These are phyloP conservation scores for Epichloe bromicola DNA, from an alignment of 2,329 filamentous ascomycete genomes.

Conservation along the genomic window DNA sequence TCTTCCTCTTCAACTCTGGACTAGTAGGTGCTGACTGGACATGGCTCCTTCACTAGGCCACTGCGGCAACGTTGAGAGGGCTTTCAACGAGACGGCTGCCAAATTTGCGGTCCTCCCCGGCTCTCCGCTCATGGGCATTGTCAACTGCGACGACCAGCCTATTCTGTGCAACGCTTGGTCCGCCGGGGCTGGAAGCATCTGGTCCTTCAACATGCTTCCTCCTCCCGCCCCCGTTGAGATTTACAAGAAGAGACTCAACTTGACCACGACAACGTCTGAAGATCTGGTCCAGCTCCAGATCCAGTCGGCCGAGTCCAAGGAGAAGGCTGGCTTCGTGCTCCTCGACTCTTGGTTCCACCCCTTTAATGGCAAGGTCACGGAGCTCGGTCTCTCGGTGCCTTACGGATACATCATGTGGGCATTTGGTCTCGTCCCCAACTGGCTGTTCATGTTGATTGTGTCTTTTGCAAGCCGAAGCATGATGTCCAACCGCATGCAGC, in stretches of 20 bases:
- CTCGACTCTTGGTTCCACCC: slow-evolving; percentile 62
- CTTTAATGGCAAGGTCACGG: slow-evolving; percentile 53
- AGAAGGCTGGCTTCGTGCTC: slow-evolving; percentile 35
- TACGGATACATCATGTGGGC: slow-evolving; percentile 56
- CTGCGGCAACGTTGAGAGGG: slow-evolving; percentile 50
- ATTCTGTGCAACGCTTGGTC: slow-evolving; percentile 67
- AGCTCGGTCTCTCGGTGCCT: slow-evolving; percentile 49
- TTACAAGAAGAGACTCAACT: slow-evolving; percentile 53
- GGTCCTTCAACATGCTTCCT: slow-evolving; percentile 55
- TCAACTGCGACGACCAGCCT: slow-evolving; percentile 64
- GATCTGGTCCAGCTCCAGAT: slow-evolving; percentile 48
- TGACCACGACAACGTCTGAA: slow-evolving; percentile 52
- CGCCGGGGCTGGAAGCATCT: slow-evolving; percentile 48
- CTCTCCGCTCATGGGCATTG: slow-evolving; percentile 51
- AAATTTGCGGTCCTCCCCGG: slow-evolving; percentile 49
- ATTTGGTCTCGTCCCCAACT: slow-evolving; percentile 55
- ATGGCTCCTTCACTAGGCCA: slow-evolving; percentile 32
- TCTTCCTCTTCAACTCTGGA: background rate
- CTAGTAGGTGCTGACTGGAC: background rate
- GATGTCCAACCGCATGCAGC: slow-evolving; percentile 39
- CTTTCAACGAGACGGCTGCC: slow-evolving; percentile 52
- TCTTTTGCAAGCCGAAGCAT: slow-evolving; percentile 58
- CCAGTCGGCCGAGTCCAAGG: slow-evolving; percentile 36
- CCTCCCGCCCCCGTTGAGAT: slow-evolving; percentile 50
- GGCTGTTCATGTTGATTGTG: slow-evolving; percentile 65